Base-by-base conservation (phyloP, 148 eudicot species). In the Chenopodium berlandieri region DNA sequence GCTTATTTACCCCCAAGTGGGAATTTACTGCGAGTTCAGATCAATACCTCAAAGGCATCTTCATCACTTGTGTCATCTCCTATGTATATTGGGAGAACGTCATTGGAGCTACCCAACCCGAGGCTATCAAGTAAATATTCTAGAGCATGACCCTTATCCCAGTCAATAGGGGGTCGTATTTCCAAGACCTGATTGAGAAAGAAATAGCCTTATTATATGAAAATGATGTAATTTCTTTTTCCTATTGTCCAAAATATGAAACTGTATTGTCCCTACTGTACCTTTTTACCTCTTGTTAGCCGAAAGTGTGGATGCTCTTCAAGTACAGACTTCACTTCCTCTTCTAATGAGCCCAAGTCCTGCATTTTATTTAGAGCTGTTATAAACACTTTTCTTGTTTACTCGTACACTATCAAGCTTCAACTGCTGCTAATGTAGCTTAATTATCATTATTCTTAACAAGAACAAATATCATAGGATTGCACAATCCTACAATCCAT, bases 21-120 rank as follows among this genome's bases (percentile, higher is more conserved):
- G 3, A 17, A 54, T 17, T 52, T 31, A 50, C 17, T 37, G 58
- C 11, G 47, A 58, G 40, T n/a, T 20, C 37, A 73, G 25, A 73
- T 20, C 16, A 25, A 73, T 78, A 91, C 95, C 93, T 92, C 84
- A 56, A 92, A 92, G 52, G 95, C 95, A 76, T 92, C 95, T 86
- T 92, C 95, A 83, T 92, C 93, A 9, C 93, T 92, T 80, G 87
- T 79, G 71, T 92, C 93, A 82, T 92, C 95, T 2, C 95, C 95
- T 64, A 92, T 87, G 80, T 90, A 92, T 47, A 92, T 73, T 1
- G 95, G 95, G 20, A 89, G 85, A 78, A 92, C 92, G 67, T 90
- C 89, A 52, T 46, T 79, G 9, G 86, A 88, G 68, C 68, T 73
- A 2, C 79, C 83, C 83, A 67, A 83, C 30, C 83, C 93, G 12